Base-by-base conservation (phyloP, 2,329 filamentous ascomycete genomes). In the Huntiella omanensis region DNA sequence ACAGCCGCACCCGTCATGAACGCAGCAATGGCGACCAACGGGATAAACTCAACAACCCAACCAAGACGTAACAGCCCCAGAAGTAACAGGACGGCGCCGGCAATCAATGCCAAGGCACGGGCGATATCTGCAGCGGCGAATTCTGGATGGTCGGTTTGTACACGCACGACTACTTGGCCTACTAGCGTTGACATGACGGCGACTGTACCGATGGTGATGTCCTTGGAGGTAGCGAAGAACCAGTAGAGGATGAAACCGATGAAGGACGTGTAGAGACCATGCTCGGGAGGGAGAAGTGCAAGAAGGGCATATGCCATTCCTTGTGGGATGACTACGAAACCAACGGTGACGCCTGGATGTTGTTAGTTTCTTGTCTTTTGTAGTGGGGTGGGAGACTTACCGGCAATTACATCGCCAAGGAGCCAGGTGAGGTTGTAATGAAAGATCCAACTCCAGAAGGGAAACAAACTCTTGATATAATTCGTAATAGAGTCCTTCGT, bases 201-300 rank as follows among this genome's bases (percentile, higher is more conserved):
- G 13, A 69, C 67, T 10, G 68, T 81, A 12, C 88, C 88, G 48
- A 96, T 96, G 7, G 88, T 95, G 57, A 98, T 96, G 61, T 98
- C 88, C 59, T 96, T 98, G 11, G 88, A 95, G 0, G 91, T 98
- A 33, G 87, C 91, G 57, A 96, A 96, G 58, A 95, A 82, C 88
- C 88, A 96, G 63, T 98, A 98, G 51, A 94, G 70, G 52, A 94
- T 61, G 12, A 93, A 87, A 43, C 88, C 91, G 72, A 95, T 91
- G 58, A 98, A 96, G 0, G 88, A 95, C 0, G 88, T 91, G 50
- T 65, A 65, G 13, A 71, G 55, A 11, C 68, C 68, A 54, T 66
- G 71, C 52, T 71, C 64, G 19, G 67, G 61, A 3, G 61, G 58
- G 41, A 71, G 62, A 48, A 64, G 57, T 2, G 68, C 68, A 13